Conservation (phyloP, 768 basidiomycete species). For the Tubosaeta sp. region DNA sequence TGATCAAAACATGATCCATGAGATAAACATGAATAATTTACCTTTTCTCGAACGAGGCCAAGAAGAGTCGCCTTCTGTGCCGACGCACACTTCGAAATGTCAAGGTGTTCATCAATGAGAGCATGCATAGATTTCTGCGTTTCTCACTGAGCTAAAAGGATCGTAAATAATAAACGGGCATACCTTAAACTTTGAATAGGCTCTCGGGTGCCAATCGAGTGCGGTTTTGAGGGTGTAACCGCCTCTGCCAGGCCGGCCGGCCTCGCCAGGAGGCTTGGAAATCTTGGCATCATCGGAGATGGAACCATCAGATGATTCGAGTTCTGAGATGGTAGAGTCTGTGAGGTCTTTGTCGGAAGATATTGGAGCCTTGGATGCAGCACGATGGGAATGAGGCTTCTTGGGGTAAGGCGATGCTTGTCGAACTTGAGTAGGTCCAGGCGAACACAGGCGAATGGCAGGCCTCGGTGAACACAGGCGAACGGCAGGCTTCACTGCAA, state of each 20-base stretch:
- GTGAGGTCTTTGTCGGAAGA: too few species aligned
- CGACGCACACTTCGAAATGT: slow-evolving; percentile 7
- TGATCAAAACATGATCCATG: too few species aligned
- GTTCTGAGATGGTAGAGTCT: neutral
- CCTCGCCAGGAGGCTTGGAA: slow-evolving; percentile 23
- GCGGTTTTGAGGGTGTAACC: slow-evolving; percentile 23
- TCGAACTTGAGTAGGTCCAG: too few species aligned
- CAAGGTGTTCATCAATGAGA: slow-evolving; percentile 8
- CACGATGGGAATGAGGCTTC: too few species aligned
- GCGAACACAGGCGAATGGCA: too few species aligned
- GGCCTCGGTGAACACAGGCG: too few species aligned
- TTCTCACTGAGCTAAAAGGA: too few species aligned
- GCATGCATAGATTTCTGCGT: too few species aligned
- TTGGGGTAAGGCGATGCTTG: too few species aligned
- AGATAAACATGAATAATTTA: neutral
- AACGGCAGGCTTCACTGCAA: neutral
- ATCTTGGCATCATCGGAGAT: slow-evolving; percentile 15
- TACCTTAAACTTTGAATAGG: too few species aligned
- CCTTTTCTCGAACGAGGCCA: neutral
- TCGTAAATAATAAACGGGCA: too few species aligned
- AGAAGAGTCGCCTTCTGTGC: neutral
- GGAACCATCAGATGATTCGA: neutral
- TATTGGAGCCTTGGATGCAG: neutral
- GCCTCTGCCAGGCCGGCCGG: slow-evolving; percentile 18
- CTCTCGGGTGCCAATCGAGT: slow-evolving; percentile 11